Conservation (phyloP, 805 yeast genomes). For the Metschnikowia matae region DNA sequence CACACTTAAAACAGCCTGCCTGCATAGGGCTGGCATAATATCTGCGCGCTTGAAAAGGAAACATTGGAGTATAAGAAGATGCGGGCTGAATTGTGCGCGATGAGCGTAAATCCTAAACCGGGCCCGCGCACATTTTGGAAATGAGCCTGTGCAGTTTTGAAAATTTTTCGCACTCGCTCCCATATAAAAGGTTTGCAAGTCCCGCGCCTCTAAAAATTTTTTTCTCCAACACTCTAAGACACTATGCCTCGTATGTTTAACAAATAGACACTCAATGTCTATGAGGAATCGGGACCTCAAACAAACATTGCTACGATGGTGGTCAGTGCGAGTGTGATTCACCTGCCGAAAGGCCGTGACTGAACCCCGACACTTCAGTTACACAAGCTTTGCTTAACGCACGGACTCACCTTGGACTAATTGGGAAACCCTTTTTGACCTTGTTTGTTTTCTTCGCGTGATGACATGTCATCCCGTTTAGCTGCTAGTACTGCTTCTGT, state of each 20-base stretch:
- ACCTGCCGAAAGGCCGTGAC: conserved; percentile 41
- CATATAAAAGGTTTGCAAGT: conserved; percentile 3
- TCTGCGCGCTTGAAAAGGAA: neutral
- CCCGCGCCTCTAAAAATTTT: conserved; percentile 2
- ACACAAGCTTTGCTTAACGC: conserved; percentile 24
- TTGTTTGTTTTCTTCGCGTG: neutral
- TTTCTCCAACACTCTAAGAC: conserved; percentile 23
- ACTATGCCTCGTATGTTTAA: conserved; percentile 62
- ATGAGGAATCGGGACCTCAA: conserved; percentile 75
- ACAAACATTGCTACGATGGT: conserved; percentile 11
- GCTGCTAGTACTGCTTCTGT: conserved; percentile 3
- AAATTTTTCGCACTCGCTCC: conserved; percentile 9
- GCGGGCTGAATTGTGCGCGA: conserved; percentile 1
- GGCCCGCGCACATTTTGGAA: conserved; percentile 6
- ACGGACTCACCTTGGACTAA: neutral
- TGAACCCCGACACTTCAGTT: conserved; percentile 90
- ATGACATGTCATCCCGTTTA: neutral
- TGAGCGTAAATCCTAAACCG: conserved; percentile 1
- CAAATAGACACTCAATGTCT: conserved; percentile 10
- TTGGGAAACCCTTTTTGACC: neutral
- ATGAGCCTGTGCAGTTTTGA: neutral
- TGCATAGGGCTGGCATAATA: neutral
- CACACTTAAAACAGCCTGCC: neutral
- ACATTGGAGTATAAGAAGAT: neutral
- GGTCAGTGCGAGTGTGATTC: conserved; percentile 6